phyloP scores from a whole-genome alignment of 371 early-diverging fungal genomes.

The Synchytrium microbalum region DNA sequence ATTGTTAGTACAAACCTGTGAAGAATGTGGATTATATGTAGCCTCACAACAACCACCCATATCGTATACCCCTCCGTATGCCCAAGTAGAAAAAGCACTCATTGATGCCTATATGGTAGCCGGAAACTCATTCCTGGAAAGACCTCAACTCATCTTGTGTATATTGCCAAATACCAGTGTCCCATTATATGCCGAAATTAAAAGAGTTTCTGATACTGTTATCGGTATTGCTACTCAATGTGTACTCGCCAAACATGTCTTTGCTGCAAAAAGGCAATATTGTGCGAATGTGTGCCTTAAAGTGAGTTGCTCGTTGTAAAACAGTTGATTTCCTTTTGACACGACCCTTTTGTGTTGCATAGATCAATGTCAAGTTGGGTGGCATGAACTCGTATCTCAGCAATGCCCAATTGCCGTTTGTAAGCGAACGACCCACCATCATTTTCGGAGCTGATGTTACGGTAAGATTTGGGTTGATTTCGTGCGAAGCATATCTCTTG shows the following conservation, averaged over 20 bases:
- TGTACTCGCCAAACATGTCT: slow-evolving; percentile 68
- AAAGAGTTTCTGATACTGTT: slow-evolving; percentile 86
- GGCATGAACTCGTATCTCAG: slow-evolving; percentile 45
- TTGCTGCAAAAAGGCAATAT: slow-evolving; percentile 59
- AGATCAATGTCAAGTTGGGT: slow-evolving; percentile 41
- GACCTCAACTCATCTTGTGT: slow-evolving; percentile 72
- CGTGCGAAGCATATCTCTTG: slow-evolving; percentile 9
- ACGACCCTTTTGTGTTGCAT: not conserved
- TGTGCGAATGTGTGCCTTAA: slow-evolving; percentile 58
- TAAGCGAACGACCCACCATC: slow-evolving; percentile 70
- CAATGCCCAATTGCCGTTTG: slow-evolving; percentile 50
- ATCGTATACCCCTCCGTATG: slow-evolving; percentile 53
- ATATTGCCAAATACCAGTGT: slow-evolving; percentile 80
- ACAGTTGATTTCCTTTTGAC: not conserved
- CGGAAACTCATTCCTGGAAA: slow-evolving; percentile 44
- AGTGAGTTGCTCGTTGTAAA: slow-evolving; percentile 23
- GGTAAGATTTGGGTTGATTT: slow-evolving; percentile 11
- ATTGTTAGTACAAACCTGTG: slow-evolving; percentile 41
- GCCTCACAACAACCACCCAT: slow-evolving; percentile 57
- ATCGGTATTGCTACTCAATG: slow-evolving; percentile 90
- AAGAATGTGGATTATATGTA: slow-evolving; percentile 55
- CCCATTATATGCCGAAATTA: slow-evolving; percentile 87
- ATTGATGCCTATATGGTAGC: slow-evolving; percentile 68
- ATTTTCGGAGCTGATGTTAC: slow-evolving; percentile 95
- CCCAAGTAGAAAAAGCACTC: slow-evolving; percentile 57